These are phyloP conservation scores for Zoysia pacifica DNA, from an alignment of 176 grass and related monocot genomes.

Conservation along the genomic window DNA sequence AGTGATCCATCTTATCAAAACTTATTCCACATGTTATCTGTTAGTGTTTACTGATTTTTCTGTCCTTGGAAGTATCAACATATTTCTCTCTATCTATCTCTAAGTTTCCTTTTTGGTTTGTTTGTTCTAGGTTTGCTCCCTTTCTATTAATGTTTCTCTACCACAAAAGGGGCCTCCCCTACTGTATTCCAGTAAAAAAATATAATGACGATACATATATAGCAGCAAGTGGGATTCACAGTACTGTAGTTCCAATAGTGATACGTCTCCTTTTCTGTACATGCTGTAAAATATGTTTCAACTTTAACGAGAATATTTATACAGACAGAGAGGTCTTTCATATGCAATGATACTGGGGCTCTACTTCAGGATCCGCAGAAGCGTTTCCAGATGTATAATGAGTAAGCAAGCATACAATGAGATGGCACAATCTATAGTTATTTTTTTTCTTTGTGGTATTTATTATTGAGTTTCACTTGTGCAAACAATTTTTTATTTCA, in stretches of 20 bases:
- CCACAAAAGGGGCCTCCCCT: too few relatives aligned
- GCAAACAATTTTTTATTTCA: background rate
- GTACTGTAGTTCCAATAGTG: slow-evolving; percentile 12
- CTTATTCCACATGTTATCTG: background rate
- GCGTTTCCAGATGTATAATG: slow-evolving; percentile 81
- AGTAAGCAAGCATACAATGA: slow-evolving; percentile 52
- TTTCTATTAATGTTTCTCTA: too few relatives aligned
- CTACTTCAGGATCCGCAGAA: slow-evolving; percentile 62
- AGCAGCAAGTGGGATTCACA: background rate
- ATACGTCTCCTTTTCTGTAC: background rate
- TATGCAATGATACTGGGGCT: slow-evolving; percentile 88
- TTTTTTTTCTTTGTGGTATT: slow-evolving; percentile 25
- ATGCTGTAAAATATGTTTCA: slow-evolving; percentile 12
- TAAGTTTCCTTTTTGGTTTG: too few relatives aligned
- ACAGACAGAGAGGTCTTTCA: slow-evolving; percentile 81
- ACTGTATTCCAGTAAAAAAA: too few relatives aligned
- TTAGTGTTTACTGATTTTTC: background rate
- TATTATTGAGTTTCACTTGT: background rate
- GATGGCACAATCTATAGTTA: background rate
- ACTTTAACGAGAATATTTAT: slow-evolving; percentile 33
- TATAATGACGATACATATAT: background rate
- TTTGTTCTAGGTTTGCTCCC: too few relatives aligned
- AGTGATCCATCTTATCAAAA: background rate
- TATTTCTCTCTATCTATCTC: too few relatives aligned
- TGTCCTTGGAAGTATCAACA: slow-evolving; percentile 2